Percentiles rank a stretch among this genome's conserved stretches.
These are phyloP conservation scores for Curvularia sp. DNA, from an alignment of 2,329 filamentous ascomycete genomes.

Conservation along the genomic window DNA sequence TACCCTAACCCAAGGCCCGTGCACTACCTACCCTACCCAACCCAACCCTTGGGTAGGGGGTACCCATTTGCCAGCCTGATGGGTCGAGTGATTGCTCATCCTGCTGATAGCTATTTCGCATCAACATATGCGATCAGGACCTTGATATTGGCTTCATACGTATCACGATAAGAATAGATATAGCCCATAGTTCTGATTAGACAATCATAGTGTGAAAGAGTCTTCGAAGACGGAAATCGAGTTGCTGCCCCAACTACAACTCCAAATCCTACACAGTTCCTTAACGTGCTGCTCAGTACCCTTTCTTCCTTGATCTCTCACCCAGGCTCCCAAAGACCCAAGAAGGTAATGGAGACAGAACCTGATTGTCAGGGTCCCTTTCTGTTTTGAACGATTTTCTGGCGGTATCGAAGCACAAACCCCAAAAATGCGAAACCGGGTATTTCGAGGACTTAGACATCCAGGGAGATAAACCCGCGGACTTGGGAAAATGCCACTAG, in stretches of 20 bases:
- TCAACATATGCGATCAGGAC: background rate
- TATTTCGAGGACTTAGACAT: background rate
- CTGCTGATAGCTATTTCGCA: background rate
- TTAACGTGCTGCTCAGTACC: background rate
- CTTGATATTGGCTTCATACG: background rate
- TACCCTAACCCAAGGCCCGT: too few relatives aligned
- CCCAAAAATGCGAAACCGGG: background rate
- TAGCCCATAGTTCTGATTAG: background rate
- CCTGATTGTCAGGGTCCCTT: too few relatives aligned
- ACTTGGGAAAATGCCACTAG: background rate
- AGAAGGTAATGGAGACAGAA: too few relatives aligned
- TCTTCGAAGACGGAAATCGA: background rate
- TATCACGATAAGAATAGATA: background rate
- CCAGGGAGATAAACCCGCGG: conserved; percentile 15
- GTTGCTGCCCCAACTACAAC: background rate
- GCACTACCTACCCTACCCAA: too few relatives aligned
- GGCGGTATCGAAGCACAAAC: background rate
- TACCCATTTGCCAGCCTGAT: too few relatives aligned
- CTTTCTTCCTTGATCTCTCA: background rate
- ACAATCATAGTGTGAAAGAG: too few relatives aligned
- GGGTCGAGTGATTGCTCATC: too few relatives aligned
- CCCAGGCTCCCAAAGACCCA: too few relatives aligned
- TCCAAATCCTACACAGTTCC: background rate
- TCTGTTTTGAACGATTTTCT: too few relatives aligned
- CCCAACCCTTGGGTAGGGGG: too few relatives aligned